phyloP scores from a whole-genome alignment of 176 grass and related monocot species.

The Tillandsia leiboldiana region DNA sequence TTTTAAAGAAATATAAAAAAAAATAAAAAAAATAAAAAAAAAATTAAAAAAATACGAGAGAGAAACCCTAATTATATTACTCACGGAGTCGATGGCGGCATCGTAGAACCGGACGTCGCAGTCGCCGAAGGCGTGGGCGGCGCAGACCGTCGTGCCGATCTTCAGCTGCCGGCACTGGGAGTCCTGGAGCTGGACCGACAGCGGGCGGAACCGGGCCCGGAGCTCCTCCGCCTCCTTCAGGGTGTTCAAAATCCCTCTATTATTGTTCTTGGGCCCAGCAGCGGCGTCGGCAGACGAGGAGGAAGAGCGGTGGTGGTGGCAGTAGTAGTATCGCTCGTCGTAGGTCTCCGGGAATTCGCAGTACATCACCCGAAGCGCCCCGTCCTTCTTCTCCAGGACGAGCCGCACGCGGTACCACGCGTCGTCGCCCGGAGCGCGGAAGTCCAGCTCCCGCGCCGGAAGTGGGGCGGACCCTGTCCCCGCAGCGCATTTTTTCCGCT shows the following conservation, averaged over 20 bases:
- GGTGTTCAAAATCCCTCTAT: neutral
- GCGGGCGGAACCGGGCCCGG: neutral
- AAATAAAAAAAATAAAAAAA: no score
- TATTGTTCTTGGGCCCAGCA: neutral
- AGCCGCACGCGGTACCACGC: constrained; percentile 25
- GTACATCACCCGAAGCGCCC: constrained; percentile 19
- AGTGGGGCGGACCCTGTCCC: neutral
- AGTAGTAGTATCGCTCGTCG: constrained; percentile 15
- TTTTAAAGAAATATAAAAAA: no score
- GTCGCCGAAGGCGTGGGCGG: constrained; percentile 2
- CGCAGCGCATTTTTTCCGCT: neutral
- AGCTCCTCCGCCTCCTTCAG: neutral
- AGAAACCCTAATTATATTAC: neutral
- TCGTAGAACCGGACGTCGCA: constrained; percentile 6
- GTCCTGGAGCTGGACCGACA: constrained; percentile 14
- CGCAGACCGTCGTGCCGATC: constrained; percentile 2
- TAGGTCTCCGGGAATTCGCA: constrained; percentile 9
- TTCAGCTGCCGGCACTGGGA: neutral
- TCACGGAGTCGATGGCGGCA: constrained; percentile 4
- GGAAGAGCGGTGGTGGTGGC: neutral
- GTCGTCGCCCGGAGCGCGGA: constrained; percentile 17
- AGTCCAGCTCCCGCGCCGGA: constrained; percentile 17
- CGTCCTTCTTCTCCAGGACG: neutral
- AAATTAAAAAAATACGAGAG: no score
- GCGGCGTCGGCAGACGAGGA: no score